Conservation (phyloP, 164 flowering plant genomes). For the Amborella trichopoda region DNA sequence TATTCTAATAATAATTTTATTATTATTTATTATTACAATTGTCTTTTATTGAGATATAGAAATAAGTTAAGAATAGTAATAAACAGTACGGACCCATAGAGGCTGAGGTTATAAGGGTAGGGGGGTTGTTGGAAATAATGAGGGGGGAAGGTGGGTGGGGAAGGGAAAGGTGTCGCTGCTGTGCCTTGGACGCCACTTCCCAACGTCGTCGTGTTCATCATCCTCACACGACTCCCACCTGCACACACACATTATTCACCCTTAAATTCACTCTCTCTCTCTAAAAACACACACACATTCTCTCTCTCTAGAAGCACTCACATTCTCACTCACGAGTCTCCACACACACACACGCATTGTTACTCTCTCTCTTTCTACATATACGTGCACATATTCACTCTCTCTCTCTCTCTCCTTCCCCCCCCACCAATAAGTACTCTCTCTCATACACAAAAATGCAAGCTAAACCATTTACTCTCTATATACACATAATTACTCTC, state of each 20-base stretch:
- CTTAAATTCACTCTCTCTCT: not conserved
- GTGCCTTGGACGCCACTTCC: constrained; percentile 44
- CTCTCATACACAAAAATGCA: too few species aligned
- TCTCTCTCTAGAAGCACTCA: not conserved
- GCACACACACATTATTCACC: constrained; percentile 6
- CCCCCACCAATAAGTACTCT: too few species aligned
- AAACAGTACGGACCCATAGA: constrained; percentile 46
- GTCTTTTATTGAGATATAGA: too few species aligned
- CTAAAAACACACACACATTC: not conserved
- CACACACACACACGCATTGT: not conserved
- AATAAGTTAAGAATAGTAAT: not conserved
- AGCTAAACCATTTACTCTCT: too few species aligned
- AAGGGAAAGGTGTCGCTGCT: constrained; percentile 46
- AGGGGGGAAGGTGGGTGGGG: constrained; percentile 78
- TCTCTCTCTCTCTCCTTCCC: too few species aligned
- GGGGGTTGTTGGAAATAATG: constrained; percentile 88
- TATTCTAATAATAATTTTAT: not conserved
- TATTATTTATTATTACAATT: not conserved
- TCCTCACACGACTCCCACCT: constrained; percentile 44
- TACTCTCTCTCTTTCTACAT: not conserved
- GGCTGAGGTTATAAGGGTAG: too few species aligned
- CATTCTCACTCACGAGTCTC: not conserved
- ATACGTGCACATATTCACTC: not conserved
- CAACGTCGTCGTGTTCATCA: constrained; percentile 38
- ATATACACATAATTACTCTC: too few species aligned